Evolutionary conservation across 768 basidiomycete genomes (phyloP).

Genomic region (Amanita subjunquillea): DNA sequence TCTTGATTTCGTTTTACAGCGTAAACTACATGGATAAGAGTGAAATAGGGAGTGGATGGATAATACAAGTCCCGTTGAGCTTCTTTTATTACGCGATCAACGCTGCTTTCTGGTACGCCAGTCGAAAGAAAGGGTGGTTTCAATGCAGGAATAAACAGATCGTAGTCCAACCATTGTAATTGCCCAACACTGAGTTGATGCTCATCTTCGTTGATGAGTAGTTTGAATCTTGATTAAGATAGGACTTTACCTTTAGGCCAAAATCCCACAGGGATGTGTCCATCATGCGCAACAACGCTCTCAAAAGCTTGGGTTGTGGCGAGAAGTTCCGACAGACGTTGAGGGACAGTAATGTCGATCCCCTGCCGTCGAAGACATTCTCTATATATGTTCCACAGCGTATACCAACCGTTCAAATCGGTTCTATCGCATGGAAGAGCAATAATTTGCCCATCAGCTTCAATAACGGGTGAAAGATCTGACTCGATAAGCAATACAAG

Average conservation of each 20-base stretch:
- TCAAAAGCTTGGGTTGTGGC: conserved; percentile 42
- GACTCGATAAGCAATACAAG: conserved; percentile 58
- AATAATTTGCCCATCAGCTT: background rate
- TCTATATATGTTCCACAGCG: conserved; percentile 55
- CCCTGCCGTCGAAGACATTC: conserved; percentile 39
- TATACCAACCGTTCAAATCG: conserved; percentile 48
- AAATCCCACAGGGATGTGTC: conserved; percentile 58
- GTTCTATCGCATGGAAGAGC: conserved; percentile 8
- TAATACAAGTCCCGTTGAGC: conserved; percentile 61
- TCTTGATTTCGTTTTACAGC: conserved; percentile 27
- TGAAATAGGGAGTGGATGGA: conserved; percentile 38
- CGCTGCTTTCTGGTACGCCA: conserved; percentile 42
- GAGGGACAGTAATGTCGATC: conserved; percentile 49
- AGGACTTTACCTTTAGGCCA: conserved; percentile 45
- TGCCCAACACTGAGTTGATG: conserved; percentile 55
- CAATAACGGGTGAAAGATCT: conserved; percentile 40
- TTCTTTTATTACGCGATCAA: conserved; percentile 45
- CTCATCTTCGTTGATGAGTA: conserved; percentile 29
- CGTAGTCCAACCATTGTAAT: conserved; percentile 66
- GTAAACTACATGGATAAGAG: conserved; percentile 50
- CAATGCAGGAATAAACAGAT: conserved; percentile 53
- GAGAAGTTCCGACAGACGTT: conserved; percentile 41
- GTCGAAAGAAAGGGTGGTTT: conserved; percentile 46
- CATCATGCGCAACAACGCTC: conserved; percentile 41
- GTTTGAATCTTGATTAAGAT: conserved; percentile 5